Conservation (phyloP, 371 early-diverging fungal species). For the Capillidium rhysosporum region DNA sequence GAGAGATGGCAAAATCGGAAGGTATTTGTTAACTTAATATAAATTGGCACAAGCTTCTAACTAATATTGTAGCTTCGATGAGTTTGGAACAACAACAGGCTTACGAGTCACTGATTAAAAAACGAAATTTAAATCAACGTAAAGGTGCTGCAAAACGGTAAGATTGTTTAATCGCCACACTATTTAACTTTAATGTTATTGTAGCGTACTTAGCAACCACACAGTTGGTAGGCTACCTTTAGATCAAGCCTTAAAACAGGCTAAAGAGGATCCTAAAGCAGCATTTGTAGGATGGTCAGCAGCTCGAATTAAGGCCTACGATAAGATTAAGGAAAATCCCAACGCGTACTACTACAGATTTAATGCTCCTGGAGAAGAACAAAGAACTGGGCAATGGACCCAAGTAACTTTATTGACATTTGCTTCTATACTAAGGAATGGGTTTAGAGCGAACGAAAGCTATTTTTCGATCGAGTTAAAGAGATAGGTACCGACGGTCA, state of each 20-base stretch:
- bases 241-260: conserved; percentile 74
- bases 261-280: conserved; percentile 51
- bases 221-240: conserved; percentile 60
- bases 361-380: conserved; percentile 87
- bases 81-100: conserved; percentile 55
- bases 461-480: conserved; percentile 56
- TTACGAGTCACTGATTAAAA: conserved; percentile 59
- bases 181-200: background rate
- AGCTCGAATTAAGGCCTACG: conserved; percentile 78
- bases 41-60: background rate
- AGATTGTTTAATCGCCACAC: background rate
- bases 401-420: conserved; percentile 11
- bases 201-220: conserved; percentile 31
- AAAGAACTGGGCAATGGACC: conserved; percentile 76
- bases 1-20: background rate
- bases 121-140: conserved; percentile 24
- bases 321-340: conserved; percentile 71
- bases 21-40: background rate
- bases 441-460: conserved; percentile 43
- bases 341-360: conserved; percentile 91
- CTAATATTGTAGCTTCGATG: conserved; percentile 19
- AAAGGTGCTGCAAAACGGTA: background rate
- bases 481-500: conserved; percentile 85
- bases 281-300: conserved; percentile 89
- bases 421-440: background rate